These are phyloP conservation scores for Luffa acutangula DNA, from an alignment of 306 rosid genomes.

Conservation along the genomic window DNA sequence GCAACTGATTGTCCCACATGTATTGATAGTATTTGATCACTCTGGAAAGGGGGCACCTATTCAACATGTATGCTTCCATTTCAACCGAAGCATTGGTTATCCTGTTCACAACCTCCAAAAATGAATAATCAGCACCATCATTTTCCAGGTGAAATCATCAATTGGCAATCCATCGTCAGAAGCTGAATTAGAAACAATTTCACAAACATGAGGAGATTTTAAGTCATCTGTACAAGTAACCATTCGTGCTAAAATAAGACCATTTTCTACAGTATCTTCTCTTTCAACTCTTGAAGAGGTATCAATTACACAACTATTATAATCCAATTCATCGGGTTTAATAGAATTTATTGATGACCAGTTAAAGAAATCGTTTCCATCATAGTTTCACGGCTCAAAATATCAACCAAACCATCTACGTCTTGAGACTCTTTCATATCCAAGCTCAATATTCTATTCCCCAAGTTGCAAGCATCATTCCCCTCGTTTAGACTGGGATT, in stretches of 20 bases:
- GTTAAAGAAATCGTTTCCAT: conserved; percentile 11
- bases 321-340: conserved; percentile 30
- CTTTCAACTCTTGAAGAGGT: conserved; percentile 20
- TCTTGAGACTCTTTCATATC: conserved; percentile 8
- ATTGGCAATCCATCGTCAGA: conserved; percentile 4
- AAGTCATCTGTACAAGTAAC: conserved; percentile 7
- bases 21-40: conserved; percentile 26
- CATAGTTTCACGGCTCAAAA: conserved; percentile 8
- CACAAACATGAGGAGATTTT: conserved; percentile 23
- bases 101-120: conserved; percentile 17
- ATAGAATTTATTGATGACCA: conserved; percentile 18
- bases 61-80: conserved; percentile 28
- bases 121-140: conserved; percentile 20
- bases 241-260: background rate
- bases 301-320: conserved; percentile 14
- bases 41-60: conserved; percentile 20
- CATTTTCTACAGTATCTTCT: conserved; percentile 11
- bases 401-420: conserved; percentile 18
- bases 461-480: conserved; percentile 17
- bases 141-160: conserved; percentile 24
- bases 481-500: conserved; percentile 22
- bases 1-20: conserved; percentile 18
- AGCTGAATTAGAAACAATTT: conserved; percentile 23
- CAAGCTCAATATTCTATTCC: conserved; percentile 4
- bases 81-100: conserved; percentile 25